phyloP scores from a whole-genome alignment of 2,329 filamentous ascomycete species.

The Paraphaeosphaeria sporulosa region DNA sequence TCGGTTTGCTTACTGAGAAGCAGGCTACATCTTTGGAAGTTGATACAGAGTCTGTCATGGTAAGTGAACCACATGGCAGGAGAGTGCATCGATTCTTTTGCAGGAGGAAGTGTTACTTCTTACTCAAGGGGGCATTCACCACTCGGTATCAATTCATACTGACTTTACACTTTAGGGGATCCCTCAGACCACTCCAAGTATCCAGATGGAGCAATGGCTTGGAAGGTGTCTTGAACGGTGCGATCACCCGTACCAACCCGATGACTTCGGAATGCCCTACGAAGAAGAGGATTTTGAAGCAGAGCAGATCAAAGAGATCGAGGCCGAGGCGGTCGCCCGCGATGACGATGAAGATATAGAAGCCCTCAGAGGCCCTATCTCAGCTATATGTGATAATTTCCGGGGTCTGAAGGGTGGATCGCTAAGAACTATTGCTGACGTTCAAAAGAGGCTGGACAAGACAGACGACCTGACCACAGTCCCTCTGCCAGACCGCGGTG shows the following conservation, averaged over 20 bases:
- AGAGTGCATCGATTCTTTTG: too few relatives aligned
- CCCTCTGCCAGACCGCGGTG: constrained; percentile 62
- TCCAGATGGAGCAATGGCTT: constrained; percentile 64
- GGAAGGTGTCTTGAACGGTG: constrained; percentile 59
- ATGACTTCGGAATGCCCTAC: constrained; percentile 62
- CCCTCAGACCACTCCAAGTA: constrained; percentile 35
- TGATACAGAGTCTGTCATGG: constrained; percentile 56
- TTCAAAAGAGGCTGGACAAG: constrained; percentile 48
- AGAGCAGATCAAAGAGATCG: constrained; percentile 67
- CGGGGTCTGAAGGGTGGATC: constrained; percentile 38
- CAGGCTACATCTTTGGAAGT: constrained; percentile 69
- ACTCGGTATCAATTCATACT: too few relatives aligned
- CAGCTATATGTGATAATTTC: constrained; percentile 50
- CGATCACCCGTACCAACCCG: constrained; percentile 53
- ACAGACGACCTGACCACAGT: constrained; percentile 69
- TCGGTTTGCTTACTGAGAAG: constrained; percentile 66
- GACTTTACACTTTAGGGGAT: constrained; percentile 26
- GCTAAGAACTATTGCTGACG: constrained; percentile 34
- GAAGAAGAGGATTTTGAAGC: constrained; percentile 69
- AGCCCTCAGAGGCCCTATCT: constrained; percentile 43
- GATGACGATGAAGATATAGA: constrained; percentile 63
- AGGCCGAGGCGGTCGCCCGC: constrained; percentile 62
- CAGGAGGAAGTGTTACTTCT: too few relatives aligned
- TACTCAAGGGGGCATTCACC: too few relatives aligned
- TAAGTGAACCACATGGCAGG: too few relatives aligned